Evolutionary conservation across 805 yeast species (phyloP).

Genomic region (Starmera caribaea): DNA sequence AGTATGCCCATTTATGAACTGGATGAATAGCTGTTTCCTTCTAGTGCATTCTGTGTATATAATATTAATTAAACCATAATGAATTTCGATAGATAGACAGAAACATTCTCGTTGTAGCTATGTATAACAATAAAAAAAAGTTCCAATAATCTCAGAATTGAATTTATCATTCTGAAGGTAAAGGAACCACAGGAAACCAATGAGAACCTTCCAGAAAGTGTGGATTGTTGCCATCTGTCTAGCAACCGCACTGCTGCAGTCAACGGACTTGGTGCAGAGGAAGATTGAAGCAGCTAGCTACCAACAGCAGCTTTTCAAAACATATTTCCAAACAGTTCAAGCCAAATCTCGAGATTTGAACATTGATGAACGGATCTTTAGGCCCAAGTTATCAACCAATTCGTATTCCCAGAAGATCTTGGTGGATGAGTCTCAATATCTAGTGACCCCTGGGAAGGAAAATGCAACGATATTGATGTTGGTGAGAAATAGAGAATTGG

Average conservation of each 20-base stretch:
- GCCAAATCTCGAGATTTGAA: constrained; percentile 5
- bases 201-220: constrained; percentile 18
- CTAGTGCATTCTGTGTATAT: neutral
- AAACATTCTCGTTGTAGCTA: no score
- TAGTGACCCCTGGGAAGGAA: constrained; percentile 40
- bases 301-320: constrained; percentile 9
- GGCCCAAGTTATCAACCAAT: constrained; percentile 28
- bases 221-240: constrained; percentile 18
- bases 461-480: constrained; percentile 87
- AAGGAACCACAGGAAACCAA: neutral
- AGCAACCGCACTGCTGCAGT: constrained; percentile 11
- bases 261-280: constrained; percentile 11
- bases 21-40: neutral
- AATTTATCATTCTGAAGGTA: no score
- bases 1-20: constrained; percentile 45
- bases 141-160: no score
- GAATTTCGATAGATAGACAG: no score
- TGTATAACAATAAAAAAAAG: no score
- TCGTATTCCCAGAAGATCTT: constrained; percentile 25
- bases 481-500: constrained; percentile 71
- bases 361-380: constrained; percentile 9
- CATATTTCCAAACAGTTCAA: constrained; percentile 13
- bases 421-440: constrained; percentile 22
- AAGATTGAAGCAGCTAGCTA: constrained; percentile 12
- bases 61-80: no score